Evolutionary conservation across 768 basidiomycete species (phyloP), one percentile per base, ranked within the genome.

Genomic region (Gloeopeniophorella convolvens): DNA sequence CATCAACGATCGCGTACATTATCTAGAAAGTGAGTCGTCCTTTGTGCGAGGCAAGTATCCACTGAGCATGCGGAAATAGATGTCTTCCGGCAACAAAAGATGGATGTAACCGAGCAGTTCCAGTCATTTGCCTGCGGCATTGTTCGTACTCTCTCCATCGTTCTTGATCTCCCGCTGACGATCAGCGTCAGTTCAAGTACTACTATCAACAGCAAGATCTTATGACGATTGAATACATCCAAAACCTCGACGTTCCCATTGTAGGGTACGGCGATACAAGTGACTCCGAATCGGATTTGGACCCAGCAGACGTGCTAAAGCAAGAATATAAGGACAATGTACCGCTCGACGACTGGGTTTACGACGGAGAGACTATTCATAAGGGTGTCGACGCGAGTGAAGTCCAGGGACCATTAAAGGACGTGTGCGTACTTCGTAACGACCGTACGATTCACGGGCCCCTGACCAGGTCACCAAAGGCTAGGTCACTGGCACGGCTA

Each of bases 91-190:
- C 57, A 62, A 11, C 61, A 58, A 30, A 59, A 49, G 16, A 35
- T 60, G 3, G 50, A 62, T 21, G 9, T 31, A 1, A 48, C 53
- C 5, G 42, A 40, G 23, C 61, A 62, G 21, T 58, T 62, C 42
- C 28, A 59, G 32, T 44, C 15, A 15, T 62, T 62, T 41, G 61
- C 60, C 1, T 34, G 49, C 18, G 60, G 60, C 6, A 45, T 59
- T 2, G 60, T 62, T 4, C 42, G 40, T 59, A 9, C 8, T 37
- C 27, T n/a, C n/a, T n/a, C n/a, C n/a, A n/a, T n/a, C 13, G 4
- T 9, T 42, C 12, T 16, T 12, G 2, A 7, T 28, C 5, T 20
- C 20, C 30, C 20, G 23, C 11, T 40, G 24, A 27, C 40, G 43
- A 42, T 16, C 5, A n/a, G 2, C 35, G 37, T 2, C 18, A 58